Percentiles rank a stretch among this genome's conserved stretches.
phyloP scores from a whole-genome alignment of 768 basidiomycete species.

The Boletellus ananas region DNA sequence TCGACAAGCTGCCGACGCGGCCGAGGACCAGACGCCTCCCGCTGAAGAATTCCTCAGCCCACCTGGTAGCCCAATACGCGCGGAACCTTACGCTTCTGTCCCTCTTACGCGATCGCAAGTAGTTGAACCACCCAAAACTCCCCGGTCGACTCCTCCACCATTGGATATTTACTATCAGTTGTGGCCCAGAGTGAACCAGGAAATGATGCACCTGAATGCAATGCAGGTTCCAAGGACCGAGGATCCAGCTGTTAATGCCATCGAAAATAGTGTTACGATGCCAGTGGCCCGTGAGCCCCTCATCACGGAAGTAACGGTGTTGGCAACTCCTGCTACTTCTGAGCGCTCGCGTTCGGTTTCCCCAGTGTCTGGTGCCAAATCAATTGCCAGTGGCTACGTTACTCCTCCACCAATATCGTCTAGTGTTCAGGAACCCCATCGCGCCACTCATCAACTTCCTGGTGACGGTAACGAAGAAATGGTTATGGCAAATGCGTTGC shows the following conservation, averaged over 20 bases:
- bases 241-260: neutral
- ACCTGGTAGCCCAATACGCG: slow-evolving; percentile 13
- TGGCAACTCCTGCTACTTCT: slow-evolving; percentile 23
- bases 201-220: slow-evolving; percentile 33
- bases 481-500: neutral
- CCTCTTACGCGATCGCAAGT: slow-evolving; percentile 3
- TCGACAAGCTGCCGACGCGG: neutral
- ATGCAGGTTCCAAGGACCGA: slow-evolving; percentile 1
- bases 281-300: slow-evolving; percentile 22
- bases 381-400: slow-evolving; percentile 31
- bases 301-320: slow-evolving; percentile 28
- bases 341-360: slow-evolving; percentile 1
- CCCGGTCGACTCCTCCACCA: slow-evolving; percentile 4
- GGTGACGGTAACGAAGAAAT: neutral
- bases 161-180: slow-evolving; percentile 24
- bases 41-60: slow-evolving; percentile 26
- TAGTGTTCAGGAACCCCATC: neutral
- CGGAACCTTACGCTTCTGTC: neutral
- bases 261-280: neutral
- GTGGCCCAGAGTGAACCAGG: slow-evolving; percentile 37
- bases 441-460: neutral
- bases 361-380: slow-evolving; percentile 13
- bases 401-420: slow-evolving; percentile 14
- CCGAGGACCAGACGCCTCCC: slow-evolving; percentile 2
- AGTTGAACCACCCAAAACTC: slow-evolving; percentile 5